These are phyloP conservation scores for Rusavskia elegans DNA, from an alignment of 495 filamentous ascomycete species.

Conservation along the genomic window DNA sequence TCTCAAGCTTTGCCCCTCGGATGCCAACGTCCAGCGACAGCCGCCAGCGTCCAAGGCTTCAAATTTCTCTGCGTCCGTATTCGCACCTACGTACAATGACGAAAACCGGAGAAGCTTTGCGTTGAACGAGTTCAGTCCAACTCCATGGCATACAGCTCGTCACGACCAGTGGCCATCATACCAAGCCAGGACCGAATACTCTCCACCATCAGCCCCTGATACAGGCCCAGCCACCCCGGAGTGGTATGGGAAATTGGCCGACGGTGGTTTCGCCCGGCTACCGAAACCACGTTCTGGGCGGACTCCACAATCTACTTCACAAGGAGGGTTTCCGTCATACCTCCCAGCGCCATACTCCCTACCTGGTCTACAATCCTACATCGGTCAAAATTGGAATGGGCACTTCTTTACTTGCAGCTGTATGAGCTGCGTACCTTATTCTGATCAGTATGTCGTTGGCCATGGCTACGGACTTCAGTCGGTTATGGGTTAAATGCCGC, in stretches of 20 bases:
- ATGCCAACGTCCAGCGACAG: constrained; percentile 26
- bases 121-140: constrained; percentile 28
- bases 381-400: constrained; percentile 35
- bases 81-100: constrained; percentile 12
- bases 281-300: constrained; percentile 18
- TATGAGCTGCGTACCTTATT: constrained; percentile 44
- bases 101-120: constrained; percentile 19
- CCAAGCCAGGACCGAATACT: constrained; percentile 40
- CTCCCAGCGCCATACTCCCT: constrained; percentile 36
- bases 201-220: constrained; percentile 52
- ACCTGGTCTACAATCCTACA: constrained; percentile 30
- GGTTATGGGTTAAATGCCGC: constrained; percentile 35
- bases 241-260: constrained; percentile 36
- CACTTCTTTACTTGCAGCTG: constrained; percentile 54
- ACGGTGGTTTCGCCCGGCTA: constrained; percentile 39
- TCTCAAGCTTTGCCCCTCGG: constrained; percentile 50
- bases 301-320: constrained; percentile 20
- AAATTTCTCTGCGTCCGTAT: constrained; percentile 4
- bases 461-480: constrained; percentile 47
- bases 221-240: constrained; percentile 50
- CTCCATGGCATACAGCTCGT: constrained; percentile 30
- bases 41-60: constrained; percentile 24
- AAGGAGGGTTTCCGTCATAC: constrained; percentile 30
- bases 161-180: constrained; percentile 38
- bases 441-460: constrained; percentile 48